Evolutionary conservation across 2,329 filamentous ascomycete genomes (phyloP).

Genomic region (Curvularia verruculosa): DNA sequence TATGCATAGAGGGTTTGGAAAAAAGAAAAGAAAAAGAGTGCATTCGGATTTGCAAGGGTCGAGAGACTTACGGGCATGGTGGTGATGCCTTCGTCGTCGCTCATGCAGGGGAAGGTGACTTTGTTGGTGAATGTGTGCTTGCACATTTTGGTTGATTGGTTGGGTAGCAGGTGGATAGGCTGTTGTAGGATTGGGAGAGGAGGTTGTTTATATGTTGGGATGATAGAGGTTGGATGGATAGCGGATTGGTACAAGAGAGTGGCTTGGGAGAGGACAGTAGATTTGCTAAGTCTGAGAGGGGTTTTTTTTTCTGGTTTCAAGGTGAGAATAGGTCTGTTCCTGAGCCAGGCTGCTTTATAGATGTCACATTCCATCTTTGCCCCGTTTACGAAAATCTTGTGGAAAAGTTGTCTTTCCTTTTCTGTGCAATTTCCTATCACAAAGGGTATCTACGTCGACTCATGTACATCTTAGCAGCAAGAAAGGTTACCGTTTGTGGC

Average conservation of each 20-base stretch:
- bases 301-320: too few relatives aligned
- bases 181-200: too few relatives aligned
- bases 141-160: slow-evolving; percentile 30
- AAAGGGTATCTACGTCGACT: slow-evolving; percentile 4
- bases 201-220: too few relatives aligned
- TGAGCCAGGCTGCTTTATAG: not conserved
- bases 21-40: not conserved
- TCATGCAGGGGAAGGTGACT: slow-evolving; percentile 35
- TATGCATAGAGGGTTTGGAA: too few relatives aligned
- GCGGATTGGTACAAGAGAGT: not conserved
- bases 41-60: not conserved
- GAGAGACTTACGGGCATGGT: slow-evolving; percentile 43
- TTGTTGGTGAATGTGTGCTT: slow-evolving; percentile 33
- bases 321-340: too few relatives aligned
- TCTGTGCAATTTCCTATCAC: not conserved
- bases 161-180: not conserved
- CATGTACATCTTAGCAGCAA: slow-evolving; percentile 16
- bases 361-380: not conserved
- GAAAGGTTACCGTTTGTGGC: slow-evolving; percentile 18
- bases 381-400: not conserved
- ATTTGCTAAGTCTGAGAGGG: too few relatives aligned
- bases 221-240: too few relatives aligned
- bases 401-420: not conserved
- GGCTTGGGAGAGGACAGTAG: too few relatives aligned
- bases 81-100: slow-evolving; percentile 38